A percentile compares a stretch with the other conserved stretches of the same genome.
These are phyloP conservation scores for Fraxinus americana DNA, from an alignment of 257 asterid species.

Conservation along the genomic window DNA sequence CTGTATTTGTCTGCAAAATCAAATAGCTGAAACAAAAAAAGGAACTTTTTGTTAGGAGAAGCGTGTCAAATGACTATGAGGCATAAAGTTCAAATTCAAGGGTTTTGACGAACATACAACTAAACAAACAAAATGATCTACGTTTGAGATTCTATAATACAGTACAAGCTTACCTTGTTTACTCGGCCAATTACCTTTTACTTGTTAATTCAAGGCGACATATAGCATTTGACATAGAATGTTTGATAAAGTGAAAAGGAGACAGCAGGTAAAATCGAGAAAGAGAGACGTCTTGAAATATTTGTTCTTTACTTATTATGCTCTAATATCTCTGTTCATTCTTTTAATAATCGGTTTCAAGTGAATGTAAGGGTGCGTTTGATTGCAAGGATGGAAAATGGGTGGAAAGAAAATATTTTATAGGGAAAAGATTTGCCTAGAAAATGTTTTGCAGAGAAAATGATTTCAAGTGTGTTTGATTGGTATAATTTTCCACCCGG, in stretches of 20 bases:
- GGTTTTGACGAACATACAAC: no score
- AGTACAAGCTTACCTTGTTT: not conserved
- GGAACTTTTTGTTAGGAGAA: not conserved
- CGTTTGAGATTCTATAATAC: not conserved
- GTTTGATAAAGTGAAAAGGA: not conserved
- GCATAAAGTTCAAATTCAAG: not conserved
- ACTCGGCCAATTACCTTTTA: not conserved
- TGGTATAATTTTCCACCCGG: no score
- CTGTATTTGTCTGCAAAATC: slow-evolving; percentile 21
- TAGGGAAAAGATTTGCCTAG: no score
- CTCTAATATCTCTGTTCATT: not conserved
- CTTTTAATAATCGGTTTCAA: not conserved
- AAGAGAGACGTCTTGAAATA: not conserved
- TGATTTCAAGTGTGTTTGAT: no score
- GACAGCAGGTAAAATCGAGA: no score
- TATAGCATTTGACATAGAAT: not conserved
- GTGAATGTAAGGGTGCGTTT: not conserved
- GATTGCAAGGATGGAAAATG: no score
- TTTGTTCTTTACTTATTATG: no score
- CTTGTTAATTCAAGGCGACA: not conserved
- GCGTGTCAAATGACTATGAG: not conserved
- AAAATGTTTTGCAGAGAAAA: no score
- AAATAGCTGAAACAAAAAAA: slow-evolving; percentile 8
- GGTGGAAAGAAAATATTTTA: no score
- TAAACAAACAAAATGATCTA: no score